phyloP scores from a whole-genome alignment of 2,329 filamentous ascomycete species.

The Beauveria brongniartii region DNA sequence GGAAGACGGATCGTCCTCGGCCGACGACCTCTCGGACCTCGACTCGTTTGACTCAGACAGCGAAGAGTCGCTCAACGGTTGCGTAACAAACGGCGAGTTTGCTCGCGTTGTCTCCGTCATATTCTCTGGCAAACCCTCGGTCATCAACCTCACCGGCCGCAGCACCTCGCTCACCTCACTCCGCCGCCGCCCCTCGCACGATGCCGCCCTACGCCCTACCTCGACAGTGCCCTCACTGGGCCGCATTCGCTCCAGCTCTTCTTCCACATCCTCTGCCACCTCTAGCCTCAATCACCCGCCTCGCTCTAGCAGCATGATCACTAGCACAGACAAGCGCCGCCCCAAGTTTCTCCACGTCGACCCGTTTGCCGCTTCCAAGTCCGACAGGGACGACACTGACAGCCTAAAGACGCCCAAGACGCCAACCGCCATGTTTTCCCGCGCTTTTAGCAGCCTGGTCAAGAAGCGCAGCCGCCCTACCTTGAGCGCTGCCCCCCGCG shows the following conservation, averaged over 20 bases:
- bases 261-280: slow-evolving; percentile 25
- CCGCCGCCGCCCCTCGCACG: slow-evolving; percentile 15
- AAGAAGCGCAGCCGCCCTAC: slow-evolving; percentile 46
- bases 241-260: slow-evolving; percentile 26
- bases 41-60: slow-evolving; percentile 33
- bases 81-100: slow-evolving; percentile 44
- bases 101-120: slow-evolving; percentile 52
- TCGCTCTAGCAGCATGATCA: slow-evolving; percentile 37
- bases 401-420: slow-evolving; percentile 33
- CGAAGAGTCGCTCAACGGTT: slow-evolving; percentile 24
- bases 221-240: slow-evolving; percentile 23
- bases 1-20: slow-evolving; percentile 55
- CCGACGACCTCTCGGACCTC: slow-evolving; percentile 35
- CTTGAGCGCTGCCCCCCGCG: slow-evolving; percentile 24
- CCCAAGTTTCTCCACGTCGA: slow-evolving; percentile 47
- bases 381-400: slow-evolving; percentile 21
- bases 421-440: slow-evolving; percentile 41
- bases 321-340: slow-evolving; percentile 24
- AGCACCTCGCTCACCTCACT: slow-evolving; percentile 34
- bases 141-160: slow-evolving; percentile 42
- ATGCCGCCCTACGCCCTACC: slow-evolving; percentile 22
- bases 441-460: slow-evolving; percentile 42
- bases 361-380: slow-evolving; percentile 38
- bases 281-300: slow-evolving; percentile 28
- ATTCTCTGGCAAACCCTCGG: slow-evolving; percentile 50